phyloP scores from a whole-genome alignment of 257 asterid genomes.

The Solanum clarkiae region DNA sequence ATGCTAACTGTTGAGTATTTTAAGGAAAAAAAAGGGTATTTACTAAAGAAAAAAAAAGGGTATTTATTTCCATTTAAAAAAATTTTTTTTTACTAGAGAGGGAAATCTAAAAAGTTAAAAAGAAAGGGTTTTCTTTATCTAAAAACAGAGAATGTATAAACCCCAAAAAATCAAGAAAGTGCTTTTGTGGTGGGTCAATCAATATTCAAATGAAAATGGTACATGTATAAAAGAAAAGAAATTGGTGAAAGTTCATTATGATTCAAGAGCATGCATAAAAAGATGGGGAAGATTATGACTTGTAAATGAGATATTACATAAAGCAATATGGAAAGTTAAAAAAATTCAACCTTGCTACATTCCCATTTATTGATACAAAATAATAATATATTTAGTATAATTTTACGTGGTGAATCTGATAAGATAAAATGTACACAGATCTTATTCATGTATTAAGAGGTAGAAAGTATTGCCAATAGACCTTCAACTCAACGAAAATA shows the following conservation, averaged over 20 bases:
- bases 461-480: background rate
- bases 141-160: background rate
- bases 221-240: background rate
- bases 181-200: background rate
- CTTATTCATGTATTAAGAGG: too few species aligned
- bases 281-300: background rate
- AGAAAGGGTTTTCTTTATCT: background rate
- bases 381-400: background rate
- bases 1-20: background rate
- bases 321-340: background rate
- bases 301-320: background rate
- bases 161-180: background rate
- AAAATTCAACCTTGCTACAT: background rate
- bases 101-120: background rate
- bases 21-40: too few species aligned
- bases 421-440: too few species aligned
- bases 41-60: too few species aligned
- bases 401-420: rapidly evolving
- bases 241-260: background rate
- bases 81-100: background rate
- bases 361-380: too few species aligned
- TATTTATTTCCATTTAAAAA: background rate
- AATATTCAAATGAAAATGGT: background rate
- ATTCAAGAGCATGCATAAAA: background rate
- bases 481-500: rapidly evolving